Base-by-base conservation (phyloP, 2,329 filamentous ascomycete genomes). In the Mollisia scopiformis region DNA sequence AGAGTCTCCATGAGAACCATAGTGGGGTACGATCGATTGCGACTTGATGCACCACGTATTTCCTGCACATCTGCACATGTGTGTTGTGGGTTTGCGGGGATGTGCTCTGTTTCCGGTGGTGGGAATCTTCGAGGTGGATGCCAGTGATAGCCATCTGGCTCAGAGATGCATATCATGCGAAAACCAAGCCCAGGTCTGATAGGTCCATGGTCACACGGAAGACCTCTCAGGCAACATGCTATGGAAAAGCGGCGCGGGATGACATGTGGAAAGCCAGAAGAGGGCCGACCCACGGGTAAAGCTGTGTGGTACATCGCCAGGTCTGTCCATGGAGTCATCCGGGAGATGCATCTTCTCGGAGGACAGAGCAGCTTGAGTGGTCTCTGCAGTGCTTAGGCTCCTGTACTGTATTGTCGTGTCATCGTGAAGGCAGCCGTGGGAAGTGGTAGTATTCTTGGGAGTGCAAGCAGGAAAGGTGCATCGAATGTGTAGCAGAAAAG, bases 11-110 rank as follows among this genome's bases (percentile, higher is more conserved):
- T 21, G 52, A 54, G 51, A 52, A 46, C n/a, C 51, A 41, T 53
- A 43, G 57, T 56, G 62, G 62, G 59, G 55, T 62, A 28, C 50
- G 54, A 49, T 51, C 11, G 21, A 54, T 61, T 55, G 39, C 27
- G 27, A 14, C 46, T 11, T 27, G 25, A 47, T 47, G 23, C 5
- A 27, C 23, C 43, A 27, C 23, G 23, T 27, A 28, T 37, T 6
- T n/a, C n/a, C n/a, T n/a, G n/a, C n/a, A n/a, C n/a, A n/a, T 21
- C 43, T 23, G 35, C 37, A 35, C 37, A 50, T 53, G 23, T 47
- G 35, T 46, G 56, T 33, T 33, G 31, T 19, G 25, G 25, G 23
- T 33, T 41, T 43, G 57, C 41, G 55, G 55, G 55, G 43, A n/a
- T 51, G 28, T 16, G n/a, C n/a, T 30, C n/a, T 35, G 25, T 21